Percentiles rank a stretch among this genome's conserved stretches.
Conservation (phyloP, 139 green algal species). For the Ettlia oleoabundans region DNA sequence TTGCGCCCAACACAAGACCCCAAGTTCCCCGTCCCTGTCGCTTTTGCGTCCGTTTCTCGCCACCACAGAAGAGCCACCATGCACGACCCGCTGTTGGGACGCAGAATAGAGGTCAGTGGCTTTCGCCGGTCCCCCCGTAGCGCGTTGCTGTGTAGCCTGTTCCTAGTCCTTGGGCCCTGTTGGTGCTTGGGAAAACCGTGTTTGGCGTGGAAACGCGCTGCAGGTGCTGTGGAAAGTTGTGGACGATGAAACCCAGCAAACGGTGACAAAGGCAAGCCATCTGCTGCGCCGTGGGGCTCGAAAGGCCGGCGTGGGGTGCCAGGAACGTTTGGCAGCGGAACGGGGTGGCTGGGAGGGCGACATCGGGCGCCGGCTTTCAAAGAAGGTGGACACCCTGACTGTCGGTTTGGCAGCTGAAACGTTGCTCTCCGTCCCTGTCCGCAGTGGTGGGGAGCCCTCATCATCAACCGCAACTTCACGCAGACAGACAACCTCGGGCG, state of each 20-base stretch:
- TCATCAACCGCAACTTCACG: slow-evolving; percentile 37
- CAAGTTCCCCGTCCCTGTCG: neutral
- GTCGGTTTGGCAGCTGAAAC: neutral
- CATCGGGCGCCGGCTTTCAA: neutral
- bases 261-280: slow-evolving; percentile 15
- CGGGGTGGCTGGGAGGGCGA: too few species aligned
- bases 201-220: too few species aligned
- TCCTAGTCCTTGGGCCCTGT: too few species aligned
- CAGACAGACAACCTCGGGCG: slow-evolving; percentile 23
- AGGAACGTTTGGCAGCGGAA: too few species aligned
- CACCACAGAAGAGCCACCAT: neutral
- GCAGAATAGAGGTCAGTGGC: neutral
- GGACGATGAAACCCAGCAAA: slow-evolving; percentile 16
- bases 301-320: too few species aligned
- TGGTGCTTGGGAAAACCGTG: too few species aligned
- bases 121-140: too few species aligned
- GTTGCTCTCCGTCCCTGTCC: neutral
- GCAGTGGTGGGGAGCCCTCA: slow-evolving; percentile 32
- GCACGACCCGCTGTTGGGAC: neutral
- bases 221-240: slow-evolving; percentile 28
- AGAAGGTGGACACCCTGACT: neutral
- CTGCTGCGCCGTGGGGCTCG: too few species aligned
- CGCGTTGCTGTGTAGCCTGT: too few species aligned
- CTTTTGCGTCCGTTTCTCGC: neutral
- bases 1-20: too few species aligned